Evolutionary conservation across 768 basidiomycete species (phyloP), one percentile per base, ranked within the genome.

Genomic region (Paxillus rubicundulus): DNA sequence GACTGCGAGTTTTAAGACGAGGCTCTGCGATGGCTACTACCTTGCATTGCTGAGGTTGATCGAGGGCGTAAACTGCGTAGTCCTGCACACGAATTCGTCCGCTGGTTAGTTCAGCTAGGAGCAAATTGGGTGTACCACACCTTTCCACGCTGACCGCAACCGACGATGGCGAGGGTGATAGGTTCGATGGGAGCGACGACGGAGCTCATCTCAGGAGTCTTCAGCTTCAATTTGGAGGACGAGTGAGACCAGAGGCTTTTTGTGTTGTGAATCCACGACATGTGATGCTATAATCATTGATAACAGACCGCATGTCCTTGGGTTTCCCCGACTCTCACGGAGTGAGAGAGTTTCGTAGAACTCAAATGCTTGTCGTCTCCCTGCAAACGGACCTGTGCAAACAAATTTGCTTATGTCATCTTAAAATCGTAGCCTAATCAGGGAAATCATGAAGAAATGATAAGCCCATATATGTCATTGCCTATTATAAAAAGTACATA

Each of bases 11-110:
- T 52, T 82, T 79, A 4, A 78, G 76, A 17, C 89, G 82, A 3
- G 92, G 92, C 56, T 95, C 92, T 14, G 89, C 91, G 52, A 94
- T 87, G 18, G 92, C 85, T 16, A 93, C 86, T 38, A 95, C 77
- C 65, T 82, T 87, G 77, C 87, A 89, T 27, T 69, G 69, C 4
- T 79, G 70, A 3, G 92, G 90, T 44, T 74, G 71, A 16, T 70
- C 50, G 32, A 84, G 69, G 0, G 89, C 82, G 59, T 88, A 92
- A 28, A 54, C 55, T 0, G 85, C 77, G 58, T 93, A 94, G 18
- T 65, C 69, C 86, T 92, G 55, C 8, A 42, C 13, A 45, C 13
- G 20, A 6, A 13, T 5, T n/a, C 14, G 52, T 48, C 38, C 13
- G 21, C 9, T 37, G 21, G 36, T 30, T 7, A 45, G 47, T 21